Percentiles rank a stretch among this genome's conserved stretches.
These are phyloP conservation scores for Mycena rebaudengoi DNA, from an alignment of 768 basidiomycete species.

Conservation along the genomic window DNA sequence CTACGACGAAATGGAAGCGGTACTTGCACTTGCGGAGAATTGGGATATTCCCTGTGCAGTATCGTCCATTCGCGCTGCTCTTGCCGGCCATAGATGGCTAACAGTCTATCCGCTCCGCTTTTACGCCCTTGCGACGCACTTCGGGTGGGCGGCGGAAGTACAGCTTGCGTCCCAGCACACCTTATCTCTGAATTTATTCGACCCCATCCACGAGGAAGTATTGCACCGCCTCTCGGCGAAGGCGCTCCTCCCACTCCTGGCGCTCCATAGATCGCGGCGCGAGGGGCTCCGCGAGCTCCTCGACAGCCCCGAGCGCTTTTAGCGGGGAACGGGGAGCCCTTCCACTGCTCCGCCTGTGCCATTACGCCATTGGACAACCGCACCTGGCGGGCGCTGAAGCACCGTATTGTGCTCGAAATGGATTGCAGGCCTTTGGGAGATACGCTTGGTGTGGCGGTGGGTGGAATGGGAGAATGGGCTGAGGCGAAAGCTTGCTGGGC, in stretches of 20 bases:
- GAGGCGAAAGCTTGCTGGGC: conserved; percentile 71
- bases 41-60: conserved; percentile 74
- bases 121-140: conserved; percentile 66
- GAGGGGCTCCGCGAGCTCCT: conserved; percentile 59
- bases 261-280: conserved; percentile 64
- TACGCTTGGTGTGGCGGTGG: conserved; percentile 49
- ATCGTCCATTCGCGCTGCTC: conserved; percentile 61
- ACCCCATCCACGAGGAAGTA: conserved; percentile 48
- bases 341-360: conserved; percentile 64
- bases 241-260: conserved; percentile 61
- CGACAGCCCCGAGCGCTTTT: conserved; percentile 69
- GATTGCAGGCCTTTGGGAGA: conserved; percentile 69
- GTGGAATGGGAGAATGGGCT: conserved; percentile 62
- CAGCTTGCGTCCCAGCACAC: conserved; percentile 65
- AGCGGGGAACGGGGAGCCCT: conserved; percentile 52
- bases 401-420: conserved; percentile 64
- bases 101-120: conserved; percentile 55
- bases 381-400: conserved; percentile 70
- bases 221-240: conserved; percentile 59
- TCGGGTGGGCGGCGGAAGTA: conserved; percentile 67
- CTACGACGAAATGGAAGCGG: conserved; percentile 60
- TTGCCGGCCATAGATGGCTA: conserved; percentile 57
- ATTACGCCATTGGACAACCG: conserved; percentile 61
- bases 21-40: conserved; percentile 71
- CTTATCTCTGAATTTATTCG: conserved; percentile 59